A percentile compares a stretch with the other conserved stretches of the same genome.
phyloP scores from a whole-genome alignment of 495 filamentous ascomycete genomes.

The Podospora australis region DNA sequence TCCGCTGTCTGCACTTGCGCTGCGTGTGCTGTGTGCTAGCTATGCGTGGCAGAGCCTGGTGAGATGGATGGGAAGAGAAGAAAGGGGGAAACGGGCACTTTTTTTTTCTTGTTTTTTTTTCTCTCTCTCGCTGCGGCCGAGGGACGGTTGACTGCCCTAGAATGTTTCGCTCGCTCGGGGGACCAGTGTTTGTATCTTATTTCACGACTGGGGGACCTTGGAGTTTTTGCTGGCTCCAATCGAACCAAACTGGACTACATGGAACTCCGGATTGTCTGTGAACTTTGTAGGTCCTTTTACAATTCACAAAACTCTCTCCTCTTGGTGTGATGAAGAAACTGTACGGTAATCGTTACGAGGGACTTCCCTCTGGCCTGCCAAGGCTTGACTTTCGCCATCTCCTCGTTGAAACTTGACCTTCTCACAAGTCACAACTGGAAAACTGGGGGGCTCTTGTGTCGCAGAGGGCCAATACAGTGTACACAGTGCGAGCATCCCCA shows the following conservation, averaged over 20 bases:
- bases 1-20: not conserved
- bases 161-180: conserved; percentile 3
- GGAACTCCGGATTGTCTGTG: not conserved
- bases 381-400: conserved; percentile 3
- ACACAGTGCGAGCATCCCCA: not conserved
- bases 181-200: conserved; percentile 3
- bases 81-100: conserved; percentile 1
- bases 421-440: too few species aligned
- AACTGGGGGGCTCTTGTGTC: not conserved
- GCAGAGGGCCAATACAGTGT: not conserved
- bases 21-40: not conserved
- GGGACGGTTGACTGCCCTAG: conserved; percentile 7
- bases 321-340: too few species aligned
- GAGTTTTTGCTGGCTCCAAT: not conserved
- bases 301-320: too few species aligned
- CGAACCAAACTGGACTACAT: too few species aligned
- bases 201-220: not conserved
- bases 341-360: too few species aligned
- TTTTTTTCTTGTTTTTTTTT: too few species aligned
- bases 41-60: conserved; percentile 13
- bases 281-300: too few species aligned
- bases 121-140: conserved; percentile 11
- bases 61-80: too few species aligned
- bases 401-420: not conserved
- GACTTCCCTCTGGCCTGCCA: too few species aligned